phyloP scores from a whole-genome alignment of 495 filamentous ascomycete genomes.

The Trichodelitschia bisporula region DNA sequence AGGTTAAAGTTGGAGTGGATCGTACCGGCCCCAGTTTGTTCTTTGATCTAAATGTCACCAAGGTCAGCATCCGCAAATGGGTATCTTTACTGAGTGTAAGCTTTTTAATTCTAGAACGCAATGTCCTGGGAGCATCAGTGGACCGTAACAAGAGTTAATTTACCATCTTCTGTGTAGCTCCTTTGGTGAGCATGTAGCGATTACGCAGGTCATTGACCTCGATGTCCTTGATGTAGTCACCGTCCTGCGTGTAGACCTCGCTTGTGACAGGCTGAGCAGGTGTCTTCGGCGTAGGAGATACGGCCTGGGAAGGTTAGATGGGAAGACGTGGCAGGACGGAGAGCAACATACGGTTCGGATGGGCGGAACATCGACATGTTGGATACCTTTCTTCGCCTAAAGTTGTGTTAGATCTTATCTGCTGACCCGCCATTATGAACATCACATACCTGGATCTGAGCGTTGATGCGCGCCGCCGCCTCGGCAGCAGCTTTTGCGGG shows the following conservation, averaged over 20 bases:
- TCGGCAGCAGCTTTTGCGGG: slow-evolving; percentile 80
- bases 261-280: slow-evolving; percentile 45
- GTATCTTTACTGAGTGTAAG: too few relatives aligned
- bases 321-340: slow-evolving; percentile 20
- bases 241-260: slow-evolving; percentile 82
- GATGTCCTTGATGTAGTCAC: slow-evolving; percentile 93
- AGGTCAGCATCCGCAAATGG: slow-evolving; percentile 97
- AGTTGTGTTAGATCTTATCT: too few relatives aligned
- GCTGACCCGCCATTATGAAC: too few relatives aligned
- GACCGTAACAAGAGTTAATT: slow-evolving; percentile 43
- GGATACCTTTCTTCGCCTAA: slow-evolving; percentile 76
- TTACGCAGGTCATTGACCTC: slow-evolving; percentile 97
- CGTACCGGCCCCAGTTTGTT: slow-evolving; percentile 99
- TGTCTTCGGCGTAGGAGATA: too few relatives aligned
- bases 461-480: slow-evolving; percentile 84
- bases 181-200: slow-evolving; percentile 92
- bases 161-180: slow-evolving; percentile 98
- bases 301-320: too few relatives aligned
- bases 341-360: slow-evolving; percentile 33
- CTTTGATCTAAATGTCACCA: slow-evolving; percentile 95
- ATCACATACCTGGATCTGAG: too few relatives aligned
- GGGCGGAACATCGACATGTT: slow-evolving; percentile 83
- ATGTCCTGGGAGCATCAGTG: slow-evolving; percentile 64
- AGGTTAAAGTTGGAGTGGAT: slow-evolving; percentile 24
- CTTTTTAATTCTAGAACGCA: slow-evolving; percentile 33